Evolutionary conservation across 345 rosid species (phyloP), one percentile per base, ranked within the genome.

Genomic region (Salix dunnii): DNA sequence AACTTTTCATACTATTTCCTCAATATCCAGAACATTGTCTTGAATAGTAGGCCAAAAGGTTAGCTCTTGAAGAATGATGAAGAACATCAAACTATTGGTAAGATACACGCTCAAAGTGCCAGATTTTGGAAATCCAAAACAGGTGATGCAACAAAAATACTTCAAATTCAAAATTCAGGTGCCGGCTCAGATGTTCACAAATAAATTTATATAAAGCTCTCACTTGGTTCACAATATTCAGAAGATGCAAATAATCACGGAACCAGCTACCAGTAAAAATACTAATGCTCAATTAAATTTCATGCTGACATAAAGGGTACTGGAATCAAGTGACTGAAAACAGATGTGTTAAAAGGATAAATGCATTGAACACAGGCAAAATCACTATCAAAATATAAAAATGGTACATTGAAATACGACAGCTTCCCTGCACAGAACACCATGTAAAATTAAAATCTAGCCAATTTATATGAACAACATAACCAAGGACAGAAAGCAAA

Each of bases 401-500:
- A 28, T 16, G 53, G 49, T 46, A 46, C 49, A 46, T 51, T 6
- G 3, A 40, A 40, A 13, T 33, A 61, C 12, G 30, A 25, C 42
- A 7, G 2, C 30, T 70, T 35, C 35, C 40, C 49, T 33, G 36
- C 74, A 55, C 72, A 12, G 3, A 74, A 40, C 55, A 70, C 12
- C 58, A 62, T 36, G 68, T 14, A 70, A 71, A 70, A 76, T 53
- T 63, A 42, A 20, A 27, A 27, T 58, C 46, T 33, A 62, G 66
- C 58, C 65, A 51, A 63, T 67, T 40, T 10, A 67, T 38, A 49
- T 40, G 53, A 30, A 31, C 23, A 67, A 53, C 17, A 0, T 23
- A 5, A 79, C 64, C 21, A 51, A 21, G 28, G 48, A 75, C 74
- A 14, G 70, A 74, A 73, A 55, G 81, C 1, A 70, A 58, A 25